Base-by-base conservation (phyloP, 768 basidiomycete species). In the Chalciporus sphaerocephalus region DNA sequence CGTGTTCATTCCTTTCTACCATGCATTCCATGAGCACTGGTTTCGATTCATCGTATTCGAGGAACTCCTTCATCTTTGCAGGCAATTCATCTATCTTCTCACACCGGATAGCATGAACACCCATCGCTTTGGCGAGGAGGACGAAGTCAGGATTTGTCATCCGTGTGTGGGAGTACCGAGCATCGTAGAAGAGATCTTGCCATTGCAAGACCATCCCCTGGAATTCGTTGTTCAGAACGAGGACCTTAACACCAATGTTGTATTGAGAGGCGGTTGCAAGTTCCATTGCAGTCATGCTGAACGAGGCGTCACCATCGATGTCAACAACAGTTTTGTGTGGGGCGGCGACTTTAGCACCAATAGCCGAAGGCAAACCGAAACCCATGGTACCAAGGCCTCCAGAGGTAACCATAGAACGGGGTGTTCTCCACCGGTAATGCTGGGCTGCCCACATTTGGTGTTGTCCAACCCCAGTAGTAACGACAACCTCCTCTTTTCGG, bases 381-480 rank as follows among this genome's bases (percentile, higher is more conserved):
- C 95, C 96, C 96, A 98, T 99, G 0, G 96, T 99, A 5, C 95
- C 95, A 16, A 97, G 79, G 53, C 95, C 95, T 53, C 95, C 95
- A 25, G 90, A 93, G 12, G 93, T 92, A 43, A 95, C 83, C 85
- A 97, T 78, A 37, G 89, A 77, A 33, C 84, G 76, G 0, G 96
- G 96, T 39, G 85, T 70, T 50, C 71, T 87, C 94, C 94, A 99
- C 47, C 94, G 76, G 69, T 81, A 98, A 64, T 85, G 76, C 66
- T 99, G 96, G 33, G 90, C 91, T 2, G 95, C 95, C 93, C 92
- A 98, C 96, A 98, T 98, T 69, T 99, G 95, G 70, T 98, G 96
- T 65, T 99, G 96, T 7, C 96, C 96, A 17, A 99, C 96, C 56
- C 96, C 96, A 13, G 96, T 99, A 10, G 91, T 68, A 42, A 99